phyloP scores from a whole-genome alignment of 305 asterid genomes.

The Rubia occidens region DNA sequence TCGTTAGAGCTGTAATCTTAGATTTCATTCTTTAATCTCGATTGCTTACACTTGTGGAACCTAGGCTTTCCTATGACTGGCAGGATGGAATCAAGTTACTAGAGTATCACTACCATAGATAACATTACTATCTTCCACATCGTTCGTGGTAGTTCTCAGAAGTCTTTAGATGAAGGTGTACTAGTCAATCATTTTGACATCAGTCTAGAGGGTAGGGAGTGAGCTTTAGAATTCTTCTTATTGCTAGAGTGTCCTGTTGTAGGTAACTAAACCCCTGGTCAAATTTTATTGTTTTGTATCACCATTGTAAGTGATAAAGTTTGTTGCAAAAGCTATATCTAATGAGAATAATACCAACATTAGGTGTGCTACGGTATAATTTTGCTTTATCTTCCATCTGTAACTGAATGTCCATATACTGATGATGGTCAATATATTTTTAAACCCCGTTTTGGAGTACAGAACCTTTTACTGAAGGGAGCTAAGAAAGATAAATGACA shows the following conservation, averaged over 20 bases:
- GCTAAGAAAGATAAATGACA: no score
- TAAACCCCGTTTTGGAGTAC: background rate
- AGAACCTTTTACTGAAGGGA: no score
- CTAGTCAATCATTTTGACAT: background rate
- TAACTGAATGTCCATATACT: no score
- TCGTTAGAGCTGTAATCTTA: background rate
- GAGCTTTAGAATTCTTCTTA: background rate
- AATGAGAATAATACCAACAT: background rate
- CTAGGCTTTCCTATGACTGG: background rate
- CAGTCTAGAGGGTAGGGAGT: background rate
- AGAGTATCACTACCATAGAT: background rate
- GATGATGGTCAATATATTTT: background rate
- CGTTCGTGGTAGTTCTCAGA: background rate
- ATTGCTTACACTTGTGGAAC: background rate
- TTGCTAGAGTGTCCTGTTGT: background rate
- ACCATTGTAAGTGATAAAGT: no score
- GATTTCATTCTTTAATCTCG: background rate
- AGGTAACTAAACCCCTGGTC: background rate
- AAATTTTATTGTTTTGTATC: background rate
- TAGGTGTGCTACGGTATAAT: no score
- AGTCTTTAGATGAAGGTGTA: background rate
- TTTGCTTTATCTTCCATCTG: no score
- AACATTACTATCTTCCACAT: background rate
- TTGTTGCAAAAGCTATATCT: background rate
- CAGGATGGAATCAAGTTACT: background rate